phyloP scores from a whole-genome alignment of 352 stramenopile species.

The Thraustochytrium sp. region DNA sequence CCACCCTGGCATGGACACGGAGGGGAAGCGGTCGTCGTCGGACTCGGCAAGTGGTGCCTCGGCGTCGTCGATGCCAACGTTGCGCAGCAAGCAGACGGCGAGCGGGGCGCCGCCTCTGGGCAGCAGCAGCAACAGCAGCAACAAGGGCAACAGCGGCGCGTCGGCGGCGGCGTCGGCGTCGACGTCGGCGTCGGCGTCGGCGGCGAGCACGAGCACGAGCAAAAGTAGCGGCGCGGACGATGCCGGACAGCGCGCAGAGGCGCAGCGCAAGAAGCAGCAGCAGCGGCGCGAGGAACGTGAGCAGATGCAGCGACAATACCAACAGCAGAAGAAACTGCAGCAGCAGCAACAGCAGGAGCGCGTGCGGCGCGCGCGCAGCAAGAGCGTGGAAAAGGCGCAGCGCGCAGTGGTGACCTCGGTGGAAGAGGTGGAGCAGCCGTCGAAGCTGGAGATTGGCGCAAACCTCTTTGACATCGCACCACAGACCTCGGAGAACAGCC shows the following conservation, averaged over 20 bases:
- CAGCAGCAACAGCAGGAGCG: conserved; percentile 37
- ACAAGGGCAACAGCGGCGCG: not conserved
- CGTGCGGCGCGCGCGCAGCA: not conserved
- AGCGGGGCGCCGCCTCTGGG: no score
- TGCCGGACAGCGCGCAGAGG: not conserved
- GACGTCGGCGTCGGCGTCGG: no score
- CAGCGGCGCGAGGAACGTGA: conserved; percentile 21
- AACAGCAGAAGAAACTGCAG: conserved; percentile 21
- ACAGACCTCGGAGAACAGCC: not conserved
- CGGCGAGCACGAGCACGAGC: not conserved
- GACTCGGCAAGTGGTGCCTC: no score
- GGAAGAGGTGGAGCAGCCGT: conserved; percentile 21
- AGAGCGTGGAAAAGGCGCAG: conserved; percentile 10
- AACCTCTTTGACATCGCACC: conserved; percentile 38
- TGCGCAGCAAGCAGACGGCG: not conserved
- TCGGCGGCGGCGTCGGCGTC: no score
- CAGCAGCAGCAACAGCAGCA: not conserved
- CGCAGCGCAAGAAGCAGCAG: conserved; percentile 25
- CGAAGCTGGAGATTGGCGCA: conserved; percentile 33
- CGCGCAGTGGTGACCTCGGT: not conserved
- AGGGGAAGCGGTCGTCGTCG: no score
- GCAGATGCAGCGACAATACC: conserved; percentile 21
- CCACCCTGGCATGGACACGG: no score
- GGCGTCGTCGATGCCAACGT: no score
- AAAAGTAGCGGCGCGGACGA: not conserved